Evolutionary conservation across 2,329 filamentous ascomycete genomes (phyloP).

Genomic region (Beauveria scarabaeidicola): DNA sequence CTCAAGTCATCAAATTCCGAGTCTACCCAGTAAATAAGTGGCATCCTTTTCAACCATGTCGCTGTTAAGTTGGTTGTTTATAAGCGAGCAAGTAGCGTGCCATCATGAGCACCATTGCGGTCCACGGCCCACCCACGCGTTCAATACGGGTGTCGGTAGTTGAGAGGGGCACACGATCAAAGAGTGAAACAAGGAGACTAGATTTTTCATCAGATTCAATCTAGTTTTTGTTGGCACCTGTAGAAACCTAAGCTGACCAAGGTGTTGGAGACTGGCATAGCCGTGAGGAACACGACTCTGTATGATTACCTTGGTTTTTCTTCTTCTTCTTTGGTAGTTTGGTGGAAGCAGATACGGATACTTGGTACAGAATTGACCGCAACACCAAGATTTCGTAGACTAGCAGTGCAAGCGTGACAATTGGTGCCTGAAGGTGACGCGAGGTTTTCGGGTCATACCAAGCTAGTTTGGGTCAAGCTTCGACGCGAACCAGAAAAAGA

Average conservation of each 20-base stretch:
- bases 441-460: neutral
- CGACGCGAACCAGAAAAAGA: neutral
- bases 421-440: neutral
- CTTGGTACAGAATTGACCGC: neutral
- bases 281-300: neutral
- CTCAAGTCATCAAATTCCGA: neutral
- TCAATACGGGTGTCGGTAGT: neutral
- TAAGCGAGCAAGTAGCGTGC: neutral
- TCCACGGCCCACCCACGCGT: neutral
- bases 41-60: neutral
- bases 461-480: neutral
- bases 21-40: no score
- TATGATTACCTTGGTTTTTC: neutral
- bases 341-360: no score
- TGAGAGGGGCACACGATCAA: neutral
- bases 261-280: neutral
- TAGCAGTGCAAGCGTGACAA: neutral
- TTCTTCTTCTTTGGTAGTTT: neutral
- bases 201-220: neutral
- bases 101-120: neutral
- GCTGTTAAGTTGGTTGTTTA: neutral
- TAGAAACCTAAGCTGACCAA: neutral
- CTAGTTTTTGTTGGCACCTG: neutral
- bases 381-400: neutral
- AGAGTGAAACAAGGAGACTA: neutral